phyloP scores from a whole-genome alignment of 2,329 filamentous ascomycete species.

The Ceratocystiopsis brevicomis region DNA sequence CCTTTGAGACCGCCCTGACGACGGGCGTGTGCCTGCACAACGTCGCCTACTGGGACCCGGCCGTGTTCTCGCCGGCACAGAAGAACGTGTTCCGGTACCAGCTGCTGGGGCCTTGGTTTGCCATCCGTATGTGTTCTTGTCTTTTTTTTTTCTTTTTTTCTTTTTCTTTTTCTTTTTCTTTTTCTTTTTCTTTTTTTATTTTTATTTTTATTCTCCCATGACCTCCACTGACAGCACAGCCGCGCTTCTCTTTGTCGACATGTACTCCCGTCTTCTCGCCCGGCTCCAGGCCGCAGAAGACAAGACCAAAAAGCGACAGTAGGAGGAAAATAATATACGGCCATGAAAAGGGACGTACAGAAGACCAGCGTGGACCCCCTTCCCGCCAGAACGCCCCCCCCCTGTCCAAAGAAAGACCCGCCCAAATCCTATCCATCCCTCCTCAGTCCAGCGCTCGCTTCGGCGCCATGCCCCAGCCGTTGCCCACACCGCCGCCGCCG shows the following conservation, averaged over 20 bases:
- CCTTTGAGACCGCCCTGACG: slow-evolving; percentile 30
- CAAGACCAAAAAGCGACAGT: slow-evolving; percentile 24
- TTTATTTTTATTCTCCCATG: too few species aligned
- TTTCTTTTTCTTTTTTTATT: background rate
- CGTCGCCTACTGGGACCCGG: slow-evolving; percentile 27
- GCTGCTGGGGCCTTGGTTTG: slow-evolving; percentile 31
- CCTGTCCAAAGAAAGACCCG: too few species aligned
- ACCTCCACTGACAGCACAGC: slow-evolving; percentile 18
- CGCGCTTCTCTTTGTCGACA: slow-evolving; percentile 30
- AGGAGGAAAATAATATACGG: background rate
- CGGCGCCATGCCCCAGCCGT: slow-evolving; percentile 35
- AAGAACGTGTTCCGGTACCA: slow-evolving; percentile 28
- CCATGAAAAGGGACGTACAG: too few species aligned
- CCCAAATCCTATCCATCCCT: background rate
- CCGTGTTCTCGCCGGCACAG: slow-evolving; percentile 22
- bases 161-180: slow-evolving; percentile 1
- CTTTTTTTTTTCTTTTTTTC: slow-evolving; percentile 1
- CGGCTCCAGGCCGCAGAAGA: slow-evolving; percentile 19
- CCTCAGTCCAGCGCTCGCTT: slow-evolving; percentile 29
- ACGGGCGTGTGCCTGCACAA: slow-evolving; percentile 33
- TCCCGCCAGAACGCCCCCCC: too few species aligned
- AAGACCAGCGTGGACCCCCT: too few species aligned
- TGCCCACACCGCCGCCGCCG: slow-evolving; percentile 23
- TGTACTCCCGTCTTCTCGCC: slow-evolving; percentile 30
- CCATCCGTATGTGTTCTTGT: slow-evolving; percentile 27